phyloP scores from a whole-genome alignment of 768 basidiomycete species.

The Albatrellus ellisii region DNA sequence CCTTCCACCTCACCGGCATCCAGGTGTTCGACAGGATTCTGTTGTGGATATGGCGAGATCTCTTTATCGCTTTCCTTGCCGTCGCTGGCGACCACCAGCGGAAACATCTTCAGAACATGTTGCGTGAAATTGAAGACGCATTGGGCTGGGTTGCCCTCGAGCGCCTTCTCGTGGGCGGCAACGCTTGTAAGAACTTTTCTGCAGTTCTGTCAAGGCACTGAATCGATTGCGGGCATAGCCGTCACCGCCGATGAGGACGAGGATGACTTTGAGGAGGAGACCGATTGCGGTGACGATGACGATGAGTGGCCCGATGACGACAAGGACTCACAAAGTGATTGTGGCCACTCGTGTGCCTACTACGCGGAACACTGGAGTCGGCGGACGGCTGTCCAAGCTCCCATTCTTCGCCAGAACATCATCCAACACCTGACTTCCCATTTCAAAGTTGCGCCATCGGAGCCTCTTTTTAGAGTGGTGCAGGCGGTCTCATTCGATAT shows the following conservation, averaged over 20 bases:
- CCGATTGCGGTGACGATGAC: slow-evolving; percentile 17
- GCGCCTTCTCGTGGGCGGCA: slow-evolving; percentile 41
- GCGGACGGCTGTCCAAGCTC: slow-evolving; percentile 26
- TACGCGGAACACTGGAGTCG: slow-evolving; percentile 42
- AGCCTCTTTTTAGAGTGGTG: slow-evolving; percentile 32
- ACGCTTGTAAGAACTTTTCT: slow-evolving; percentile 21
- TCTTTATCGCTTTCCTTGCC: slow-evolving; percentile 44
- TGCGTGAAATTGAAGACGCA: slow-evolving; percentile 40
- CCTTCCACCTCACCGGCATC: slow-evolving; percentile 35
- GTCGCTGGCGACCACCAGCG: slow-evolving; percentile 18
- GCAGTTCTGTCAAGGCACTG: neutral
- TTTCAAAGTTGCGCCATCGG: slow-evolving; percentile 40
- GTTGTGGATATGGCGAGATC: slow-evolving; percentile 60
- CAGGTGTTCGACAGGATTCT: slow-evolving; percentile 31
- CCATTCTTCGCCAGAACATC: slow-evolving; percentile 30
- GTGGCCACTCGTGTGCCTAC: slow-evolving; percentile 19
- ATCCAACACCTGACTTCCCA: slow-evolving; percentile 28
- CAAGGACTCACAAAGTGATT: slow-evolving; percentile 20
- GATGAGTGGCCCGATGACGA: slow-evolving; percentile 19
- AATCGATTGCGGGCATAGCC: neutral
- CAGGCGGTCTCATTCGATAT: slow-evolving; percentile 21
- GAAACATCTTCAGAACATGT: slow-evolving; percentile 33
- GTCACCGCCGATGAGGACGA: slow-evolving; percentile 9
- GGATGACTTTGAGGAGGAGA: slow-evolving; percentile 18
- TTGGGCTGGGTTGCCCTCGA: slow-evolving; percentile 40